phyloP scores from a whole-genome alignment of 768 basidiomycete genomes.

The Clathrus columnatus region DNA sequence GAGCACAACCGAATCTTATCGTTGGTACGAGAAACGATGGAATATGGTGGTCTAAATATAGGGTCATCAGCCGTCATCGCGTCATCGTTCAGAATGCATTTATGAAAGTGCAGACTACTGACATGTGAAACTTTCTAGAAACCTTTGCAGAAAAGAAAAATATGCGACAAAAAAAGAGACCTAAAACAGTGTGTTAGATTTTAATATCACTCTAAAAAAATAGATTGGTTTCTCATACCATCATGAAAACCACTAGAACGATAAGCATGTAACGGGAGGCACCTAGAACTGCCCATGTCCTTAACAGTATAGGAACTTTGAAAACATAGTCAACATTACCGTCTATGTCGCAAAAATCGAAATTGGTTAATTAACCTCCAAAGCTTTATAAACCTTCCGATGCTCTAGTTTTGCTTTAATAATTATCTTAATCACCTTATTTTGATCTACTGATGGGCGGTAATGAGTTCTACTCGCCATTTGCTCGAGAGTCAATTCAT shows the following conservation, averaged over 20 bases:
- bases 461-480: too few species aligned
- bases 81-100: too few species aligned
- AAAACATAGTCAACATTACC: neutral
- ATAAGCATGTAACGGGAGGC: neutral
- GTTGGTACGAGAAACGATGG: neutral
- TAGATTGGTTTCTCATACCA: neutral
- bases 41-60: neutral
- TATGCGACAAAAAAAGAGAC: neutral
- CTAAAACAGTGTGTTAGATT: neutral
- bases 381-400: too few species aligned
- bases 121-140: constrained; percentile 1
- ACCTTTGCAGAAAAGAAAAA: neutral
- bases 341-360: too few species aligned
- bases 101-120: neutral
- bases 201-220: too few species aligned
- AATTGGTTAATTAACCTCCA: too few species aligned
- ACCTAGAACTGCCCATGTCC: neutral
- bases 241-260: constrained; percentile 2
- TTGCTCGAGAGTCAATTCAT: too few species aligned
- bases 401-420: too few species aligned
- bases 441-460: too few species aligned
- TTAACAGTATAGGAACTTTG: neutral
- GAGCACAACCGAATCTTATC: neutral
- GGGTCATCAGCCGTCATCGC: too few species aligned
- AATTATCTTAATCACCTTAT: too few species aligned